Percentiles rank a stretch among this genome's conserved stretches.
phyloP scores from a whole-genome alignment of 2,329 filamentous ascomycete species.

The Ophiostoma fasciatum region DNA sequence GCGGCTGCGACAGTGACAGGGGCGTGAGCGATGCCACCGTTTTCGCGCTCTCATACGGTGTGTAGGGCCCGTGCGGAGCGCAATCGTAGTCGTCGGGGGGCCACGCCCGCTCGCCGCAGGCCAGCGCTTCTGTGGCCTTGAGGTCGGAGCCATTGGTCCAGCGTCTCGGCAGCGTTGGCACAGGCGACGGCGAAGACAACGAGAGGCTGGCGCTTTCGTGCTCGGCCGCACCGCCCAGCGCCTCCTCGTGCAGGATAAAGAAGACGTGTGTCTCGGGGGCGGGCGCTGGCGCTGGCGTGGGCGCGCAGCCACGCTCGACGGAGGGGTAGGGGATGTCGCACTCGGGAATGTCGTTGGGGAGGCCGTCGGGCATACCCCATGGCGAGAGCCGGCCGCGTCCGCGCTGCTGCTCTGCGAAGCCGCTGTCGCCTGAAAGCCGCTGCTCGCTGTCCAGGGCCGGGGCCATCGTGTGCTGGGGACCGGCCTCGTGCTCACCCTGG shows the following conservation, averaged over 20 bases:
- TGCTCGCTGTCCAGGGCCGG: background rate
- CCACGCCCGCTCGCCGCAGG: background rate
- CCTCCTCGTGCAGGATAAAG: conserved; percentile 5
- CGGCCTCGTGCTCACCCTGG: background rate
- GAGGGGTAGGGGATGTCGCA: conserved; percentile 6
- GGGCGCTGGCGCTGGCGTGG: background rate
- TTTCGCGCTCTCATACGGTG: too few species aligned
- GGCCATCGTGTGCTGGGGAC: background rate
- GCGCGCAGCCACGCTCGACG: conserved; percentile 3
- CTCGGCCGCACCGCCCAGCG: too few species aligned
- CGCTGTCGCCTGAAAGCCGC: background rate
- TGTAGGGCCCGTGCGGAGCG: too few species aligned
- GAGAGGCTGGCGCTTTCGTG: background rate
- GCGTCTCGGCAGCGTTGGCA: background rate
- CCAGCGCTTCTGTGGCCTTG: conserved; percentile 1
- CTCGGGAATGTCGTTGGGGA: background rate
- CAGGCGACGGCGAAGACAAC: background rate
- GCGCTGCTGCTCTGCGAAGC: too few species aligned
- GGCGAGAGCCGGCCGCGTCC: too few species aligned
- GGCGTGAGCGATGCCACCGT: too few species aligned
- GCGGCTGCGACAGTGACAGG: background rate
- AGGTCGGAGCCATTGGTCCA: conserved; percentile 8
- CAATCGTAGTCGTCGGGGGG: too few species aligned
- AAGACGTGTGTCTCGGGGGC: conserved; percentile 2
- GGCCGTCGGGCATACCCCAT: too few species aligned